A percentile compares a stretch with the other conserved stretches of the same genome.
Evolutionary conservation across 2,329 filamentous ascomycete species (phyloP).

Genomic region (Penicillium sp.): DNA sequence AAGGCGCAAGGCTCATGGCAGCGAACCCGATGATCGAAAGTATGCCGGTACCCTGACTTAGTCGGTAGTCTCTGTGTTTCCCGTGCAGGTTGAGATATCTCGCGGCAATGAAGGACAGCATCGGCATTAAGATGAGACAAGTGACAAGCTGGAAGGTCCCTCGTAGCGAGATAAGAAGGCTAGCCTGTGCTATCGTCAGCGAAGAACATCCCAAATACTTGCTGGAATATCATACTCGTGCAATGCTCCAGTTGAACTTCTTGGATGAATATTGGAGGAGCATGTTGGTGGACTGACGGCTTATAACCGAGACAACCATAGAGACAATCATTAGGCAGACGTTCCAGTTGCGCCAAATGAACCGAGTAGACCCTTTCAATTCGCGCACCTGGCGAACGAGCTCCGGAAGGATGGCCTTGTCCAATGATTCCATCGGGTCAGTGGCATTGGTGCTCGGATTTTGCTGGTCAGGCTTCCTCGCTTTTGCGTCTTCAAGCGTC

Average conservation of each 20-base stretch:
- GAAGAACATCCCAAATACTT: not conserved
- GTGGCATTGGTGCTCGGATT: not conserved
- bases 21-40: conserved; percentile 21
- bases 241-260: conserved; percentile 28
- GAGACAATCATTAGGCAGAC: conserved; percentile 20
- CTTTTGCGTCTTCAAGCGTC: conserved; percentile 18
- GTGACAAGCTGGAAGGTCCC: conserved; percentile 20
- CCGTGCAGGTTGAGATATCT: conserved; percentile 20
- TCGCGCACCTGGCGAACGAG: conserved; percentile 13
- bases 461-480: conserved; percentile 1
- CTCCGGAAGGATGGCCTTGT: conserved; percentile 9
- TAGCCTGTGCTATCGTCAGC: conserved; percentile 19
- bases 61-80: conserved; percentile 18
- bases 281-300: conserved; percentile 19
- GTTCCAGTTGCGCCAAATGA: conserved; percentile 23
- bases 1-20: conserved; percentile 15
- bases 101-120: conserved; percentile 11
- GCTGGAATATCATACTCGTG: conserved; percentile 16
- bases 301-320: conserved; percentile 22
- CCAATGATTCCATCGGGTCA: not conserved
- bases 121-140: conserved; percentile 24
- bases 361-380: conserved; percentile 20
- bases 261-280: conserved; percentile 30
- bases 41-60: conserved; percentile 19
- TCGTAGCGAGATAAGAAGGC: conserved; percentile 27